Conservation (phyloP, 1,284 basidiomycete genomes). For the Microbotryum lychnidis-dioicae region DNA sequence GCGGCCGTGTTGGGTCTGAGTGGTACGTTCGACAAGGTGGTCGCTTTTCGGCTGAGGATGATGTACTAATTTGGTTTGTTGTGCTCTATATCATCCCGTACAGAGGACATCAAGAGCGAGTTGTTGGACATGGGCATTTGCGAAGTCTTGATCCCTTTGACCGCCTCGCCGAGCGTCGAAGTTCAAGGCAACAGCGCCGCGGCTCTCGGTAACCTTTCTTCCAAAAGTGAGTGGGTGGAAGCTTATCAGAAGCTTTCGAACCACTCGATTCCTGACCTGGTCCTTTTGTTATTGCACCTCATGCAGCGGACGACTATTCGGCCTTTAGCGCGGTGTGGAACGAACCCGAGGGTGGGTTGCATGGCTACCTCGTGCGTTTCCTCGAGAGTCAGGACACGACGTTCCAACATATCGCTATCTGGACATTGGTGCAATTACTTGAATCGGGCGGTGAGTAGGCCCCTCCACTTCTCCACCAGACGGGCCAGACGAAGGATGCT, state of each 20-base stretch:
- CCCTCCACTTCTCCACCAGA: no score
- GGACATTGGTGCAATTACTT: conserved; percentile 94
- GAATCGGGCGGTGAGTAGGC: conserved; percentile 45
- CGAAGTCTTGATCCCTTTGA: conserved; percentile 93
- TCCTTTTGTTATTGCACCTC: not conserved
- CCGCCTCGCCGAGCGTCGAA: conserved; percentile 90
- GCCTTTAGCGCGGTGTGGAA: conserved; percentile 99
- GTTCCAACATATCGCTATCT: conserved; percentile 99
- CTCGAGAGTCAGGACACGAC: conserved; percentile 91
- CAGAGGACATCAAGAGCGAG: conserved; percentile 90
- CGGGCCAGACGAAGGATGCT: not conserved
- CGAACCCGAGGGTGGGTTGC: conserved; percentile 93
- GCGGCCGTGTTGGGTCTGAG: conserved; percentile 89
- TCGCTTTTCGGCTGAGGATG: no score
- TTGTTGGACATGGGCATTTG: conserved; percentile 97
- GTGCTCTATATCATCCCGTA: not conserved
- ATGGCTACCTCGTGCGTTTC: conserved; percentile 91
- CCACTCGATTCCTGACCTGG: not conserved
- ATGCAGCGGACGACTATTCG: conserved; percentile 82
- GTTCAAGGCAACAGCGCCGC: conserved; percentile 99
- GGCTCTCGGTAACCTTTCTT: conserved; percentile 92
- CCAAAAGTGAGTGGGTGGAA: conserved; percentile 57
- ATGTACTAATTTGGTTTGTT: not conserved
- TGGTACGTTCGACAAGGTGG: conserved; percentile 47
- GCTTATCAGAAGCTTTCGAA: not conserved